phyloP scores from a whole-genome alignment of 108 stramenopile species.

The Skeletonema grethae region DNA sequence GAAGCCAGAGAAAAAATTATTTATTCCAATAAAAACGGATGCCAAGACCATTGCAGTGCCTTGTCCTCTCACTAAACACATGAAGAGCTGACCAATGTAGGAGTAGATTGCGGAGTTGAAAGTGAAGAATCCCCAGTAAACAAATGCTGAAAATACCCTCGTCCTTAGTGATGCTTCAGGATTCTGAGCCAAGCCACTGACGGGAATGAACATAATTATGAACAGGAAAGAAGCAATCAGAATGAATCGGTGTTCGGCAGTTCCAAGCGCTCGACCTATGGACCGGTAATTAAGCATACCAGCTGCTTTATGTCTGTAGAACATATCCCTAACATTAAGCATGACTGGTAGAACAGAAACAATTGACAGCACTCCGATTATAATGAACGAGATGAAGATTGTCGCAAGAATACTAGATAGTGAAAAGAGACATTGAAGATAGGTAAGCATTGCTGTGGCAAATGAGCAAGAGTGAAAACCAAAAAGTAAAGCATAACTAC shows the following conservation, averaged over 20 bases:
- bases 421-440: neutral
- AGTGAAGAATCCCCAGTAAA: slow-evolving; percentile 50
- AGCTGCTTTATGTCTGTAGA: slow-evolving; percentile 53
- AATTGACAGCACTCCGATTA: slow-evolving; percentile 49
- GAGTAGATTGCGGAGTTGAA: slow-evolving; percentile 50
- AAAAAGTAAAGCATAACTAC: slow-evolving; percentile 6
- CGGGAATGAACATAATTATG: slow-evolving; percentile 26
- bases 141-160: neutral
- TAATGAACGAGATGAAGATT: slow-evolving; percentile 55
- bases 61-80: slow-evolving; percentile 49
- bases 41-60: slow-evolving; percentile 37
- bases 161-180: neutral
- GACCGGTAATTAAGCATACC: slow-evolving; percentile 46
- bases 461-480: slow-evolving; percentile 9
- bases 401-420: slow-evolving; percentile 35
- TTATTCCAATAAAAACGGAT: slow-evolving; percentile 41
- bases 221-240: slow-evolving; percentile 26
- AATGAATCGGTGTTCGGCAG: slow-evolving; percentile 51
- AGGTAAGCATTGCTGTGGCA: neutral
- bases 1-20: slow-evolving; percentile 49
- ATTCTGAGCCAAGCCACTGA: slow-evolving; percentile 20
- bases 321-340: slow-evolving; percentile 55
- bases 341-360: slow-evolving; percentile 54
- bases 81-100: slow-evolving; percentile 53
- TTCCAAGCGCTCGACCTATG: slow-evolving; percentile 40